Evolutionary conservation across 371 early-diverging fungal species (phyloP).

Genomic region (Circinella minor): DNA sequence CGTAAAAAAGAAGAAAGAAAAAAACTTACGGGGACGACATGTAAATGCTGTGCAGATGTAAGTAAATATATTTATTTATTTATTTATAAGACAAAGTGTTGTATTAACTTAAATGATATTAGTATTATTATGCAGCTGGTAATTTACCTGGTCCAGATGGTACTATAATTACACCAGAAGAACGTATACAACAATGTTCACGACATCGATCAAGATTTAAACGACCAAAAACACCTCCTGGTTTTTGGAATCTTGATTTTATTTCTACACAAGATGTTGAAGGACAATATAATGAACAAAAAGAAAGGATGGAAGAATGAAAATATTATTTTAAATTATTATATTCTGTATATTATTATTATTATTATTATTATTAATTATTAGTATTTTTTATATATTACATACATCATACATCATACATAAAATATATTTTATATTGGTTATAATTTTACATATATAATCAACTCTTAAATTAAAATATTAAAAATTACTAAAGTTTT

Average conservation of each 20-base stretch:
- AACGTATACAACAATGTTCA: slow-evolving; percentile 14
- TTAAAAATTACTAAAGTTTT: too few species aligned
- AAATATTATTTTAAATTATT: too few species aligned
- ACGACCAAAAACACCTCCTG: slow-evolving; percentile 15
- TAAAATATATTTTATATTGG: too few species aligned
- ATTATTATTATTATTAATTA: too few species aligned
- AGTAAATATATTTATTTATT: neutral
- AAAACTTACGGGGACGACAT: neutral
- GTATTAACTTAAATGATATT: neutral
- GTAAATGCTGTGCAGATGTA: slow-evolving; percentile 5
- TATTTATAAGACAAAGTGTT: neutral
- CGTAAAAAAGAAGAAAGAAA: slow-evolving; percentile 6
- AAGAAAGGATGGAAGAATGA: neutral
- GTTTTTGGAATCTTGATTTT: slow-evolving; percentile 17
- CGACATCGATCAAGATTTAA: slow-evolving; percentile 10
- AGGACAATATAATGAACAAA: neutral
- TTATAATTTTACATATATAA: too few species aligned
- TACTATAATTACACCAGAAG: slow-evolving; percentile 3
- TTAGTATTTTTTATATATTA: neutral
- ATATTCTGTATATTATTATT: too few species aligned
- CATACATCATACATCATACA: too few species aligned
- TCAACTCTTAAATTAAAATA: too few species aligned
- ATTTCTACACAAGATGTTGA: slow-evolving; percentile 6
- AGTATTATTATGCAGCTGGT: slow-evolving; percentile 7
- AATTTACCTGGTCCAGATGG: slow-evolving; percentile 7